These are phyloP conservation scores for Casuarina glauca DNA, from an alignment of 306 rosid species.

Conservation along the genomic window DNA sequence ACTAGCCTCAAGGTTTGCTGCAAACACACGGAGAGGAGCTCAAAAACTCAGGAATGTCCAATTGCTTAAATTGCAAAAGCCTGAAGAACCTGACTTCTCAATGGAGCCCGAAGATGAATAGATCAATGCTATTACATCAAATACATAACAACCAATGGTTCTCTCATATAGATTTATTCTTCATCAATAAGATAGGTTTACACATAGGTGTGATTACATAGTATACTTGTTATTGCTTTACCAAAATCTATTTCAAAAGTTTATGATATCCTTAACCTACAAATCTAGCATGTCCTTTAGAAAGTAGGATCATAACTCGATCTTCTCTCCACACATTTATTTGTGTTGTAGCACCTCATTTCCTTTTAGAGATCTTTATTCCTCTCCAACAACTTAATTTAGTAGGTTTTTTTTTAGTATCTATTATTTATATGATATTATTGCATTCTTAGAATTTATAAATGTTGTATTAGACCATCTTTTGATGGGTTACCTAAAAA, in stretches of 20 bases:
- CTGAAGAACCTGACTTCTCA: constrained; percentile 89
- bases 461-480: no score
- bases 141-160: not conserved
- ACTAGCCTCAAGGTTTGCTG: no score
- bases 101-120: constrained; percentile 62
- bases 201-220: not conserved
- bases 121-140: not conserved
- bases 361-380: no score
- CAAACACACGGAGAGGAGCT: constrained; percentile 38
- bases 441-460: no score
- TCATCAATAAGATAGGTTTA: not conserved
- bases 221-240: not conserved
- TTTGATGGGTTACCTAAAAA: no score
- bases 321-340: no score
- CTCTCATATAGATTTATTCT: not conserved
- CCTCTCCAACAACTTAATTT: no score
- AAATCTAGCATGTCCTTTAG: not conserved
- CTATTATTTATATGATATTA: no score
- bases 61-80: constrained; percentile 72
- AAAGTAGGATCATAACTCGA: not conserved
- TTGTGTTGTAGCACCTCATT: no score
- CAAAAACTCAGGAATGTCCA: constrained; percentile 60
- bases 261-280: not conserved
- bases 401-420: no score
- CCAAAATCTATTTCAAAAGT: not conserved